phyloP scores from a whole-genome alignment of 495 filamentous ascomycete species.

The Thermothielavioides terrestris region DNA sequence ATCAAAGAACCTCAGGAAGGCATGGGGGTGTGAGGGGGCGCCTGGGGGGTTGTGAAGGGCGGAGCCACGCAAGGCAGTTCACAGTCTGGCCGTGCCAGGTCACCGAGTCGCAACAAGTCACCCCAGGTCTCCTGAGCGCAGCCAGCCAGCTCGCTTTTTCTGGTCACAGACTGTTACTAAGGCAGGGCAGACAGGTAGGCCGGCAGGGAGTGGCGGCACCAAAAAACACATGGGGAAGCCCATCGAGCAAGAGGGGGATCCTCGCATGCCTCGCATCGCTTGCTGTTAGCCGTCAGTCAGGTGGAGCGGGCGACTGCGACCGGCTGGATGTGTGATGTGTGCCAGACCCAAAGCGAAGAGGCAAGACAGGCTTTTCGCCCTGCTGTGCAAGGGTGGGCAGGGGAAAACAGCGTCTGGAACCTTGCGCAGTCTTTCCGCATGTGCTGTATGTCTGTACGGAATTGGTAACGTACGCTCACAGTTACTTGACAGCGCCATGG shows the following conservation, averaged over 20 bases:
- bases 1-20: constrained; percentile 6
- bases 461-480: too few species aligned
- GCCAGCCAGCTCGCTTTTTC: constrained; percentile 22
- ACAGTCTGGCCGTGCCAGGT: constrained; percentile 11
- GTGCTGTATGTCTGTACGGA: too few species aligned
- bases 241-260: constrained; percentile 16
- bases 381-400: too few species aligned
- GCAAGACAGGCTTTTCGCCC: too few species aligned
- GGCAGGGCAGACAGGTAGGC: too few species aligned
- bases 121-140: constrained; percentile 10
- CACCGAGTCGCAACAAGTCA: constrained; percentile 21
- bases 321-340: not conserved
- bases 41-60: constrained; percentile 8
- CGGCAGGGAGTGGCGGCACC: constrained; percentile 13
- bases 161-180: too few species aligned
- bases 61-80: constrained; percentile 18
- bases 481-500: too few species aligned
- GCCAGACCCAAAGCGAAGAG: too few species aligned
- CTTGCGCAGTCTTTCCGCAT: too few species aligned
- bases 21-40: constrained; percentile 1
- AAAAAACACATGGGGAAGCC: constrained; percentile 3
- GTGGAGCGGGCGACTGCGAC: constrained; percentile 6
- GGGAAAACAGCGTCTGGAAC: too few species aligned
- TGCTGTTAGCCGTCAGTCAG: constrained; percentile 13
- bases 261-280: constrained; percentile 22